These are phyloP conservation scores for Starmerella sp. DNA, from an alignment of 805 yeast species.

Conservation along the genomic window DNA sequence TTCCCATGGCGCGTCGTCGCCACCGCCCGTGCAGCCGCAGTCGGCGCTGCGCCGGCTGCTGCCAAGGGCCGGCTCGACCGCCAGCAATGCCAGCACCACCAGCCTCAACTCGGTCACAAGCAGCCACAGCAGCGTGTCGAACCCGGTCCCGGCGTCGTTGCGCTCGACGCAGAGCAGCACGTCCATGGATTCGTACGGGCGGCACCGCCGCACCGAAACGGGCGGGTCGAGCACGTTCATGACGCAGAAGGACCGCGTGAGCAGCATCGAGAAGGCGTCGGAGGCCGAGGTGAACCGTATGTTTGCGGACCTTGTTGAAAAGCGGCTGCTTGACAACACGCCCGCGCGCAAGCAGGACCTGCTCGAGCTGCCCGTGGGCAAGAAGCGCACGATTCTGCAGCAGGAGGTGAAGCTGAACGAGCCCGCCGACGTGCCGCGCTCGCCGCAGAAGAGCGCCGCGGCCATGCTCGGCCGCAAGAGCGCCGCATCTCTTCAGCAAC, in stretches of 20 bases:
- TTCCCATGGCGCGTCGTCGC: background rate
- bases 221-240: background rate
- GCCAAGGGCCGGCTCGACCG: slow-evolving; percentile 14
- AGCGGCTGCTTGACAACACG: slow-evolving; percentile 1
- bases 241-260: background rate
- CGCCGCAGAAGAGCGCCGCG: background rate
- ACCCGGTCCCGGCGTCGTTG: background rate
- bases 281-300: slow-evolving; percentile 10
- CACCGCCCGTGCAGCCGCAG: background rate
- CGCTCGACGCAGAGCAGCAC: slow-evolving; percentile 1
- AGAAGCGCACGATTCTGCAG: slow-evolving; percentile 11
- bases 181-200: background rate
- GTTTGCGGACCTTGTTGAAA: slow-evolving; percentile 7
- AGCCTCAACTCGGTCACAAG: background rate
- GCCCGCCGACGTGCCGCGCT: background rate
- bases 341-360: slow-evolving; percentile 8
- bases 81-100: slow-evolving; percentile 13
- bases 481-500: background rate
- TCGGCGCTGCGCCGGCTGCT: slow-evolving; percentile 12
- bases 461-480: slow-evolving; percentile 11
- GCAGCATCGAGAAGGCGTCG: slow-evolving; percentile 7
- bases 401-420: slow-evolving; percentile 10
- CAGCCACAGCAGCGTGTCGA: background rate
- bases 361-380: slow-evolving; percentile 1
- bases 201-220: background rate